phyloP scores from a whole-genome alignment of 495 filamentous ascomycete genomes.

The Aspergillus bertholletiae region DNA sequence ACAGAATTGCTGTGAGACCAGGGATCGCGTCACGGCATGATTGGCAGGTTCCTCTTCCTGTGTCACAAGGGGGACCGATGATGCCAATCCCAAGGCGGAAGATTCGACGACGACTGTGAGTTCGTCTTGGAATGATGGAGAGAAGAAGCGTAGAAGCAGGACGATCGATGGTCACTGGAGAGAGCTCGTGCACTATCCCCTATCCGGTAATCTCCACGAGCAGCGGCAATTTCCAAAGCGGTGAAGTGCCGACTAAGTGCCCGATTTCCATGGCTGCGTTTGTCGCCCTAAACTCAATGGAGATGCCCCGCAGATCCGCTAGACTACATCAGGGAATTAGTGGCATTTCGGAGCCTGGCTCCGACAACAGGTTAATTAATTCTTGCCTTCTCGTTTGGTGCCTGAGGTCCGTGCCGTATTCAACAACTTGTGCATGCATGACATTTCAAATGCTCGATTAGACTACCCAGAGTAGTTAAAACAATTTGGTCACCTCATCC shows the following conservation, averaged over 20 bases:
- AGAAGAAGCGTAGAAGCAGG: background rate
- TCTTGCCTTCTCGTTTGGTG: too few species aligned
- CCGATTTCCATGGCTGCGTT: background rate
- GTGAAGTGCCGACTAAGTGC: background rate
- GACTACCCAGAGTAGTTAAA: background rate
- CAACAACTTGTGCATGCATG: background rate
- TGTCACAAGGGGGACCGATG: background rate
- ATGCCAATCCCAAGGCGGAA: background rate
- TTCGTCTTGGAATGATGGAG: background rate
- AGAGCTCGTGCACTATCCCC: constrained; percentile 14
- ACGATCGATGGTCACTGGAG: constrained; percentile 1
- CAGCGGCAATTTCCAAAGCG: background rate
- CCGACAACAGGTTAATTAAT: too few species aligned
- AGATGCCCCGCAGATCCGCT: too few species aligned
- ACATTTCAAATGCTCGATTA: background rate
- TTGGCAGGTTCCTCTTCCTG: background rate
- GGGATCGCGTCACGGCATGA: background rate
- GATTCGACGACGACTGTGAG: background rate
- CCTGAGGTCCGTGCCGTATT: background rate
- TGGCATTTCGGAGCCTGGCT: background rate
- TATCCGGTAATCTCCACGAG: constrained; percentile 19
- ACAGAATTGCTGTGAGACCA: background rate
- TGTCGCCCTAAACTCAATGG: too few species aligned
- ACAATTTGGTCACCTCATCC: background rate
- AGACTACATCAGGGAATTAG: background rate